Evolutionary conservation across 2,329 filamentous ascomycete genomes (phyloP).

Genomic region (Botryosphaeria agaves): DNA sequence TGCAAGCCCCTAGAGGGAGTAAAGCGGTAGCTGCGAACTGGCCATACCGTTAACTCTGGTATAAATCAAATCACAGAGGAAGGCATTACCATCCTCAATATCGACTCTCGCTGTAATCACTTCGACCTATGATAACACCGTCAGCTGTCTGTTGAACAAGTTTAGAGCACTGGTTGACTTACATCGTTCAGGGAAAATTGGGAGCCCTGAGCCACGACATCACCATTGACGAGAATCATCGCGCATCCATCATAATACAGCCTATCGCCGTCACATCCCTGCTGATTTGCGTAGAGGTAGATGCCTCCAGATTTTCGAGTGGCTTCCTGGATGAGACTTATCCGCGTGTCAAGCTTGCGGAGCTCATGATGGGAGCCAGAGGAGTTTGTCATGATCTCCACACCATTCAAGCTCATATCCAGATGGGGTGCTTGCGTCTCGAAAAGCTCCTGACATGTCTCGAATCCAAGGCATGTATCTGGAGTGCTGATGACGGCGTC

Average conservation of each 20-base stretch:
- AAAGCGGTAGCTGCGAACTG: slow-evolving; percentile 44
- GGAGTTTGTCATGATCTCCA: slow-evolving; percentile 45
- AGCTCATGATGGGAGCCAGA: slow-evolving; percentile 52
- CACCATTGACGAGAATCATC: slow-evolving; percentile 45
- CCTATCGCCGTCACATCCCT: slow-evolving; percentile 27
- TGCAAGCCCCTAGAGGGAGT: slow-evolving; percentile 40
- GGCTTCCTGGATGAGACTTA: slow-evolving; percentile 48
- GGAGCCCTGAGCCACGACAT: slow-evolving; percentile 45
- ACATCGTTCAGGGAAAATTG: slow-evolving; percentile 47
- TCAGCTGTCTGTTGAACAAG: no score
- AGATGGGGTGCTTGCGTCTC: slow-evolving; percentile 40
- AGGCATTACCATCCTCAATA: no score
- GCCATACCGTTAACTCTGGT: no score
- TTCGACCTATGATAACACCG: no score
- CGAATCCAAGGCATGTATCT: slow-evolving; percentile 45
- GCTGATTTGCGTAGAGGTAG: slow-evolving; percentile 47
- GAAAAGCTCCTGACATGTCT: slow-evolving; percentile 55
- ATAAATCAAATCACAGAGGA: no score
- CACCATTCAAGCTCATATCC: slow-evolving; percentile 42
- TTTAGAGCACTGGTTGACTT: no score
- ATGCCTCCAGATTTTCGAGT: slow-evolving; percentile 44
- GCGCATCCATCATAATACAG: slow-evolving; percentile 28
- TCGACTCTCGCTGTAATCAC: slow-evolving; percentile 39
- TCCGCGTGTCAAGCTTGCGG: slow-evolving; percentile 44
- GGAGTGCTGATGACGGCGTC: slow-evolving; percentile 45